A percentile compares a stretch with the other conserved stretches of the same genome.
phyloP scores from a whole-genome alignment of 2,329 filamentous ascomycete species.

The Grosmannia penicillata region DNA sequence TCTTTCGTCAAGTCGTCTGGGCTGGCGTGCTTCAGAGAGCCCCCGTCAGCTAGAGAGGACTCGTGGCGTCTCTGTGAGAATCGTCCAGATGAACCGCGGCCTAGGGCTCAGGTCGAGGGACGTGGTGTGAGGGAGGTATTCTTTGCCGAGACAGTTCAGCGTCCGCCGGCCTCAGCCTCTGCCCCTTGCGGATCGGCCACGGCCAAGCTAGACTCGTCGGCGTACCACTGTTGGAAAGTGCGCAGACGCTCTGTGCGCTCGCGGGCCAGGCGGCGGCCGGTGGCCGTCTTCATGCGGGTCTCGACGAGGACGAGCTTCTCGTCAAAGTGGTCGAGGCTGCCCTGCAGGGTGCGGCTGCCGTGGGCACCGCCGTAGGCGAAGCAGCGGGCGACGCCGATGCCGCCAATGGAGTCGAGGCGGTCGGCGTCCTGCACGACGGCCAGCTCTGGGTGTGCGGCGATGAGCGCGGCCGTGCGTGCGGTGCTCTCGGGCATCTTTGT shows the following conservation, averaged over 20 bases:
- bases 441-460: constrained; percentile 55
- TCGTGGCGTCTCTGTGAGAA: too few species aligned
- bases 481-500: constrained; percentile 53
- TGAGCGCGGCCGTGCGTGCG: constrained; percentile 39
- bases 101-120: too few species aligned
- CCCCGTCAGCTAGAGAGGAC: too few species aligned
- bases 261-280: constrained; percentile 35
- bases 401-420: constrained; percentile 79
- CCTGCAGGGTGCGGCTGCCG: constrained; percentile 35
- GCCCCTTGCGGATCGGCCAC: constrained; percentile 1
- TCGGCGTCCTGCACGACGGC: constrained; percentile 87
- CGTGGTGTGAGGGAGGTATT: too few species aligned
- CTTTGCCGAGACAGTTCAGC: too few species aligned
- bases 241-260: constrained; percentile 37
- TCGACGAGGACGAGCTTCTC: constrained; percentile 58
- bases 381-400: constrained; percentile 65
- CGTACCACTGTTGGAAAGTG: constrained; percentile 43
- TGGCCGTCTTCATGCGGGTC: constrained; percentile 48
- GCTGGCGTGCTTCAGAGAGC: too few species aligned
- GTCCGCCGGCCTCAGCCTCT: too few species aligned
- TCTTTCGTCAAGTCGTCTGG: too few species aligned
- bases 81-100: too few species aligned
- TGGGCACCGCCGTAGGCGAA: constrained; percentile 65
- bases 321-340: constrained; percentile 59
- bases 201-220: constrained; percentile 26